These are phyloP conservation scores for Tylopilus microsporus DNA, from an alignment of 1,284 basidiomycete genomes.

Conservation along the genomic window DNA sequence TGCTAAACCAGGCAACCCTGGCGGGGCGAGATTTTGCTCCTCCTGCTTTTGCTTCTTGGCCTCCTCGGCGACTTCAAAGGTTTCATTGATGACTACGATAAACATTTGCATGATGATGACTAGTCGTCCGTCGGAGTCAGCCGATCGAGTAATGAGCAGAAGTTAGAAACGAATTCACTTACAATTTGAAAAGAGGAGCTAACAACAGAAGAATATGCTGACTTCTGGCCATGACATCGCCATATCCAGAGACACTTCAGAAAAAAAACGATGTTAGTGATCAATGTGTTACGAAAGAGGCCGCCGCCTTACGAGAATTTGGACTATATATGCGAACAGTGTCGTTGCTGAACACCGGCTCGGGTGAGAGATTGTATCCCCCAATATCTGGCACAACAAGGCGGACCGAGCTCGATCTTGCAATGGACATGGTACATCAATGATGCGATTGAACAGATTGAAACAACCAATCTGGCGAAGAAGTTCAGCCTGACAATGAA, in stretches of 20 bases:
- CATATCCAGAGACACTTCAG: conserved; percentile 46
- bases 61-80: conserved; percentile 91
- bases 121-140: conserved; percentile 26
- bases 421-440: conserved; percentile 62
- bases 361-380: conserved; percentile 47
- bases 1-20: conserved; percentile 62
- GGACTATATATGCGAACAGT: conserved; percentile 47
- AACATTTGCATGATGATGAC: conserved; percentile 96
- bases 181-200: conserved; percentile 95
- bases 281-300: conserved; percentile 4
- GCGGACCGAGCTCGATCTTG: conserved; percentile 48
- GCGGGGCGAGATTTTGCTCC: conserved; percentile 49
- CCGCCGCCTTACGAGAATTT: conserved; percentile 35
- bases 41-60: conserved; percentile 81
- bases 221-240: conserved; percentile 56
- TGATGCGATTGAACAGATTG: conserved; percentile 61
- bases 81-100: conserved; percentile 98
- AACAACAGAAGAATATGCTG: conserved; percentile 73
- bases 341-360: conserved; percentile 35
- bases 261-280: conserved; percentile 17
- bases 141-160: too few relatives aligned
- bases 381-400: conserved; percentile 44
- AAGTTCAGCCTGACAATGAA: conserved; percentile 29
- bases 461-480: conserved; percentile 69
- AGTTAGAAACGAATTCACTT: conserved; percentile 27